Conservation (phyloP, 1,139 yeast genomes). For the Sugiyamaella japonica region DNA sequence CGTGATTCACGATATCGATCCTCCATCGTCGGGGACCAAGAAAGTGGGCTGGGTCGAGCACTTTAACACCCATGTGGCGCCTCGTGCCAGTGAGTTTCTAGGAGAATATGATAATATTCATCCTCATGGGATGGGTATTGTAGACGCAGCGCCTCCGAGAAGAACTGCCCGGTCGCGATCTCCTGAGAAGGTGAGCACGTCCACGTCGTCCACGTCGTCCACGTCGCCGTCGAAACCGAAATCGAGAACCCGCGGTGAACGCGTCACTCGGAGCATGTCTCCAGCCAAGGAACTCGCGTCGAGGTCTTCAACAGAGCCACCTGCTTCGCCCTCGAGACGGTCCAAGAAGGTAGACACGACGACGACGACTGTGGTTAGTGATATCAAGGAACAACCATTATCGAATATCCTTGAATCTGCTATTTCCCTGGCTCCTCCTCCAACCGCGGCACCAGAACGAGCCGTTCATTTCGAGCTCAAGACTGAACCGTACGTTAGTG, state of each 20-base stretch:
- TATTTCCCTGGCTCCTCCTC: conserved; percentile 1
- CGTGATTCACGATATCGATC: conserved; percentile 55
- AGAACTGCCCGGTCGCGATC: conserved; percentile 29
- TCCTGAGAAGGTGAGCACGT: conserved; percentile 20
- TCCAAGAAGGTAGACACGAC: background rate
- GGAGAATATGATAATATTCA: conserved; percentile 31
- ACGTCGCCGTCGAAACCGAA: too few species aligned
- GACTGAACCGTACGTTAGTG: too few species aligned
- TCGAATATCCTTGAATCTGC: conserved; percentile 10
- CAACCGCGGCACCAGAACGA: background rate
- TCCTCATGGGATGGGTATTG: conserved; percentile 37
- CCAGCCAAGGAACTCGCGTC: conserved; percentile 6
- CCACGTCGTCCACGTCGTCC: background rate
- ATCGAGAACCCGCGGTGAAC: conserved; percentile 5
- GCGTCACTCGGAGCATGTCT: conserved; percentile 12
- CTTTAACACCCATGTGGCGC: conserved; percentile 51
- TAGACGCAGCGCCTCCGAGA: conserved; percentile 36
- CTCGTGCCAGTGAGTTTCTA: conserved; percentile 44
- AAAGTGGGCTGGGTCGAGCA: conserved; percentile 59
- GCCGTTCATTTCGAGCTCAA: background rate
- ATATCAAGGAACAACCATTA: background rate
- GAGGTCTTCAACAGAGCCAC: background rate
- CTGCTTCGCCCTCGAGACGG: conserved; percentile 9
- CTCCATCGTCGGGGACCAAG: conserved; percentile 60
- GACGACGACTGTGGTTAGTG: background rate